Evolutionary conservation across 106 monocot genomes (phyloP), one percentile per base, ranked within the genome.

Genomic region (Amphibolis antarctica): DNA sequence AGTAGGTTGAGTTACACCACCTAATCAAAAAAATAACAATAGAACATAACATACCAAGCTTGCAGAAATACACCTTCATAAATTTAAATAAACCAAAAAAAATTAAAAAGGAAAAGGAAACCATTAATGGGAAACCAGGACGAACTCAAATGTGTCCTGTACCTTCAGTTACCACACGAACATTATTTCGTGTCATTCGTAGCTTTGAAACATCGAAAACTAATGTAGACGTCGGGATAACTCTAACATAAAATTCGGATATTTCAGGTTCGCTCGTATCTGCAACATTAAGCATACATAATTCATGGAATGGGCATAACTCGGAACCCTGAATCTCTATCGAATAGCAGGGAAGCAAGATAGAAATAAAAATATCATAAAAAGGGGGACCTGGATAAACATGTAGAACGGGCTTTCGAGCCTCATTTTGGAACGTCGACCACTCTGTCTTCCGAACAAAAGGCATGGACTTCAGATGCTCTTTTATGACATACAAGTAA

Each of bases 391-490:
- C 92, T 80, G 87, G 87, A 63, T 54, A 82, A 4, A 84, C 69
- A 50, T 74, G 51, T 22, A 85, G 73, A 68, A 98, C 71, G 51
- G 96, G 96, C 69, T 98, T 98, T 21, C 96, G 77, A 5, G 82
- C 96, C 75, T 98, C 90, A 28, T 82, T 77, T 48, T 78, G 84
- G 31, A 98, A 85, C 25, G 84, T 74, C 0, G 84, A 69, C 96
- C 96, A 98, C 77, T 66, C 58, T 20, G 74, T 73, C 66, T 73
- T 85, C 24, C 76, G 64, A 24, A 87, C 71, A 15, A 57, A 60
- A 31, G 68, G 60, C 9, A 49, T 79, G 0, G 71, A 80, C 31
- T 77, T 82, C 65, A 98, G 66, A 44, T 69, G 76, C 50, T 66
- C 78, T 51, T 79, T 78, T 12, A 98, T 83, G 25, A 81, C 96